Conservation (phyloP, 169 alveolate species). For the Cryptosporidium sp. region DNA sequence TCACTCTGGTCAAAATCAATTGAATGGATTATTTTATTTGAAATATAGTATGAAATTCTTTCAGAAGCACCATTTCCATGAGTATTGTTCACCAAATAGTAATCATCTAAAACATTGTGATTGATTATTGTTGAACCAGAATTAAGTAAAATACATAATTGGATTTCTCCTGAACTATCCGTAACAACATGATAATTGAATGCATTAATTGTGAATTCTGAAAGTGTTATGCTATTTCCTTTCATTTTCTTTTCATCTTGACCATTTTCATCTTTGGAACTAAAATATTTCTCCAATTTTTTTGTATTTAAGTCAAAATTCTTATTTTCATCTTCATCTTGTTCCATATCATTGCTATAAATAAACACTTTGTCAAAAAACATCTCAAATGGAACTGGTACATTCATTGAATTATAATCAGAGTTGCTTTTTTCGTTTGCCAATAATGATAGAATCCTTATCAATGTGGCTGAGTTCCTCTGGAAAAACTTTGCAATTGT, state of each 20-base stretch:
- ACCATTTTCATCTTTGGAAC: too few species aligned
- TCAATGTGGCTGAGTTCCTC: constrained; percentile 15
- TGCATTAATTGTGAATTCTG: constrained; percentile 6
- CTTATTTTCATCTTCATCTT: neutral
- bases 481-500: constrained; percentile 26
- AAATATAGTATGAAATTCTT: neutral
- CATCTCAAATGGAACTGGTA: constrained; percentile 14
- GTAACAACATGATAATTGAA: constrained; percentile 38
- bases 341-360: neutral
- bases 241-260: neutral
- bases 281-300: neutral
- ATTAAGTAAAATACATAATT: constrained; percentile 21
- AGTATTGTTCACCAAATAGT: neutral
- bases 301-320: neutral
- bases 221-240: neutral
- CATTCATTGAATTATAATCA: neutral
- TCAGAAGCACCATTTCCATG: neutral
- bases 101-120: constrained; percentile 8
- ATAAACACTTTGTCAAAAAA: constrained; percentile 5
- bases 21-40: neutral
- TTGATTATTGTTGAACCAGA: constrained; percentile 14
- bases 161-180: constrained; percentile 31
- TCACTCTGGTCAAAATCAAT: neutral
- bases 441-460: constrained; percentile 9
- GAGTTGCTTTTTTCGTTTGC: neutral